phyloP scores from a whole-genome alignment of 805 yeast species.

The Wickerhamomyces xylosicus region DNA sequence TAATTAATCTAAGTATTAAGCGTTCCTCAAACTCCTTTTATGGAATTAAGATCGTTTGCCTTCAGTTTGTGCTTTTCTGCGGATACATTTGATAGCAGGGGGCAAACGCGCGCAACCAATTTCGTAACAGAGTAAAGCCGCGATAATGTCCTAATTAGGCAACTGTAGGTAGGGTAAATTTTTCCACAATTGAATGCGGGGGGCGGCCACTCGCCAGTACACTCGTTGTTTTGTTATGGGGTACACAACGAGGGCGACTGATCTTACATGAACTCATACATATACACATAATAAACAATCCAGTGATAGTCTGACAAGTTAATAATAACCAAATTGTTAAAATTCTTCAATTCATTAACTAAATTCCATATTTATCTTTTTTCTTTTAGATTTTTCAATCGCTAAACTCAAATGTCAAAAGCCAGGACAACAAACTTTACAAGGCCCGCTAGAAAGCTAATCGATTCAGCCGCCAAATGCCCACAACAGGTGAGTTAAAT shows the following conservation, averaged over 20 bases:
- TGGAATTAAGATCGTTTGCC: no score
- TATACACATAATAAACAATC: background rate
- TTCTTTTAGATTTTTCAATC: no score
- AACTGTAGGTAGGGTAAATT: background rate
- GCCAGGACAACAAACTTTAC: conserved; percentile 8
- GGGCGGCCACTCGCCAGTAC: no score
- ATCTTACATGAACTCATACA: background rate
- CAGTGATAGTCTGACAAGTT: background rate
- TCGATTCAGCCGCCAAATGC: conserved; percentile 6
- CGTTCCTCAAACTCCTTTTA: no score
- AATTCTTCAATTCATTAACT: no score
- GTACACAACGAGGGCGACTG: background rate
- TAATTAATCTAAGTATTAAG: no score
- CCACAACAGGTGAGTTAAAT: conserved; percentile 4
- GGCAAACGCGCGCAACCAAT: no score
- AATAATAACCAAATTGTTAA: background rate
- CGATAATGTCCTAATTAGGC: background rate
- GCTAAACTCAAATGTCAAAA: background rate
- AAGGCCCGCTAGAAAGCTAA: conserved; percentile 6
- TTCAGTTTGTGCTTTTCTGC: background rate
- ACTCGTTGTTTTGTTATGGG: no score
- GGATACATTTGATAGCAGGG: no score
- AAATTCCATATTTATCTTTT: no score
- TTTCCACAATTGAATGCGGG: background rate
- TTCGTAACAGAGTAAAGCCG: no score